Evolutionary conservation across 1,284 basidiomycete genomes (phyloP), one percentile per base, ranked within the genome.

Genomic region (Austroboletus olivaceoglutinosus): DNA sequence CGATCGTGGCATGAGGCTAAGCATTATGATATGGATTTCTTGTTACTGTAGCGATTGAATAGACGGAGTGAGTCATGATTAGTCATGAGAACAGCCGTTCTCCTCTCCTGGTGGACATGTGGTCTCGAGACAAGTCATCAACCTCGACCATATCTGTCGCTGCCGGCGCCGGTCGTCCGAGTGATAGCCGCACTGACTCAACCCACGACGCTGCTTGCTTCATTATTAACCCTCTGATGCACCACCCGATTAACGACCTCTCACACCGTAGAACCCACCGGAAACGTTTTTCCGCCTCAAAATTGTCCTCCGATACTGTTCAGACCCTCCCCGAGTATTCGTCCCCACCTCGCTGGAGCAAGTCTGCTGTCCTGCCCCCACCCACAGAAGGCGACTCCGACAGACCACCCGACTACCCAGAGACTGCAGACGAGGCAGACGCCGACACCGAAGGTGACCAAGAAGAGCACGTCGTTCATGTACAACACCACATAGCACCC

Each of bases 341-440:
- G 25, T 75, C 78, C 7, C 68, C 73, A 0, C 64, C 68, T 33
- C 55, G 57, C 51, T 65, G 58, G 52, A 60, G 56, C 30, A 63
- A 23, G 18, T 30, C 53, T 21, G 43, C 47, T 43, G 46, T 21
- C 8, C 42, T 48, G 15, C 22, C 33, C n/a, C 34, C 33, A n/a
- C 54, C 61, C 22, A 36, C 51, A 27, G 67, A 42, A 42, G 70
- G 73, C 19, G 69, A 74, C 42, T 60, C 72, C 23, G 84, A 88
- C 63, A 75, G 71, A 41, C 87, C 87, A 5, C 86, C 87, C 33
- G 83, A 87, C 62, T 89, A 89, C 59, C 77, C 84, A 45, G 83
- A 86, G 59, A 85, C 84, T 53, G 82, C 85, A 55, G 83, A 88
- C 62, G 86, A 89, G 61, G 85, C 77, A 18, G 86, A 89, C 74